phyloP scores from a whole-genome alignment of 352 stramenopile genomes.

The Globisporangium nunn region DNA sequence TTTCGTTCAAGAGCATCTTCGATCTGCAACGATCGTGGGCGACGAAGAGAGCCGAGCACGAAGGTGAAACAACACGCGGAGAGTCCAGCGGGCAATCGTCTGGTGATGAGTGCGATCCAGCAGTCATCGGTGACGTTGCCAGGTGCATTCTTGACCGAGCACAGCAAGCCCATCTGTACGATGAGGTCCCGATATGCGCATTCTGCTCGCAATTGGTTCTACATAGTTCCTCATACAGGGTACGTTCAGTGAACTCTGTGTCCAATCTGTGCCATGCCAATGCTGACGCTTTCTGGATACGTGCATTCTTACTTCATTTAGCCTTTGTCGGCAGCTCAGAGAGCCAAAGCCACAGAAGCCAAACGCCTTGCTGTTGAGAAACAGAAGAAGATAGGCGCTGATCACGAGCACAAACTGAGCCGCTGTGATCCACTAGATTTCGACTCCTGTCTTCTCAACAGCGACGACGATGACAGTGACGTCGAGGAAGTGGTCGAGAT shows the following conservation, averaged over 20 bases:
- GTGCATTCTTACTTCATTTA: not conserved
- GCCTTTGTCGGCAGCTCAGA: conserved; percentile 22
- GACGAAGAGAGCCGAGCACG: not conserved
- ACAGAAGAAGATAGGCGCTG: conserved; percentile 18
- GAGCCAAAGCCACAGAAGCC: conserved; percentile 16
- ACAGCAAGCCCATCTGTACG: conserved; percentile 44
- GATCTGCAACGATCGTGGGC: conserved; percentile 41
- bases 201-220: conserved; percentile 57
- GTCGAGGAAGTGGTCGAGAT: conserved; percentile 38
- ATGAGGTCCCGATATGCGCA: conserved; percentile 46
- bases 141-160: conserved; percentile 15
- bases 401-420: conserved; percentile 14
- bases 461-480: conserved; percentile 41
- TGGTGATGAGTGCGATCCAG: not conserved
- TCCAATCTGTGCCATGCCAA: not conserved
- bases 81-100: not conserved
- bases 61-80: not conserved
- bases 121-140: not conserved
- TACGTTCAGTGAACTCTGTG: conserved; percentile 6
- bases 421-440: conserved; percentile 47
- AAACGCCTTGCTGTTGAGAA: conserved; percentile 15
- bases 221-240: conserved; percentile 36
- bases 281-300: not conserved
- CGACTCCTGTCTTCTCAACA: conserved; percentile 41
- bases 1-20: conserved; percentile 62